These are phyloP conservation scores for Ilex paraguariensis DNA, from an alignment of 305 asterid genomes.

Conservation along the genomic window DNA sequence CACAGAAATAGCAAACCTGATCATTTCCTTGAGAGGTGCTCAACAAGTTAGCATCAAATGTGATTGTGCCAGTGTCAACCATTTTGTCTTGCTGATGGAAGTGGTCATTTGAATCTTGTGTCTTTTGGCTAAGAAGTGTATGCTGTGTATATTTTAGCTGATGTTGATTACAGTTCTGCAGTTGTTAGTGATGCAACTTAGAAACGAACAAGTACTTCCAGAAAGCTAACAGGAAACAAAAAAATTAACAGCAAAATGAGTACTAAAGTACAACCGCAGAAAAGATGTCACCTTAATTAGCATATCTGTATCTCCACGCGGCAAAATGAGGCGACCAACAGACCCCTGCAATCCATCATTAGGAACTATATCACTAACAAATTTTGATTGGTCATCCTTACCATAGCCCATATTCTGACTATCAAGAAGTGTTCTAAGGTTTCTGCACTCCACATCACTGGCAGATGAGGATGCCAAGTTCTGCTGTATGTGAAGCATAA, in stretches of 20 bases:
- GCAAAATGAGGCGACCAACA: conserved; percentile 15
- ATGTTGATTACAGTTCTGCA: conserved; percentile 12
- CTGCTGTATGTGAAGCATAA: neutral
- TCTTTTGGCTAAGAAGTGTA: conserved; percentile 8
- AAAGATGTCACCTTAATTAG: conserved; percentile 10
- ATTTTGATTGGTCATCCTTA: conserved; percentile 6
- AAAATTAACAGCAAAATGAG: neutral
- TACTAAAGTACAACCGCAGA: conserved; percentile 1
- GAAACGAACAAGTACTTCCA: neutral
- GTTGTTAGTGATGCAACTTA: conserved; percentile 18
- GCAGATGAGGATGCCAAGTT: no score
- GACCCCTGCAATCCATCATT: conserved; percentile 5
- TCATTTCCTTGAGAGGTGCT: conserved; percentile 15
- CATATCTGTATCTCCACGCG: conserved; percentile 12
- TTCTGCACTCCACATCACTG: no score
- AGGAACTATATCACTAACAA: neutral
- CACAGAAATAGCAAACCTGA: conserved; percentile 18
- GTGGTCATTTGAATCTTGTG: conserved; percentile 12
- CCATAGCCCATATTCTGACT: conserved; percentile 9
- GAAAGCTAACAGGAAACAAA: neutral
- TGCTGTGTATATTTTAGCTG: conserved; percentile 10
- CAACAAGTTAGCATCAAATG: conserved; percentile 9
- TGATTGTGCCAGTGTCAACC: conserved; percentile 11
- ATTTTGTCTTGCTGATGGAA: conserved; percentile 13
- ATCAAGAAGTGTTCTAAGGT: conserved; percentile 6